Conservation (phyloP, 495 filamentous ascomycete genomes). For the Lentithecium fluviatile region DNA sequence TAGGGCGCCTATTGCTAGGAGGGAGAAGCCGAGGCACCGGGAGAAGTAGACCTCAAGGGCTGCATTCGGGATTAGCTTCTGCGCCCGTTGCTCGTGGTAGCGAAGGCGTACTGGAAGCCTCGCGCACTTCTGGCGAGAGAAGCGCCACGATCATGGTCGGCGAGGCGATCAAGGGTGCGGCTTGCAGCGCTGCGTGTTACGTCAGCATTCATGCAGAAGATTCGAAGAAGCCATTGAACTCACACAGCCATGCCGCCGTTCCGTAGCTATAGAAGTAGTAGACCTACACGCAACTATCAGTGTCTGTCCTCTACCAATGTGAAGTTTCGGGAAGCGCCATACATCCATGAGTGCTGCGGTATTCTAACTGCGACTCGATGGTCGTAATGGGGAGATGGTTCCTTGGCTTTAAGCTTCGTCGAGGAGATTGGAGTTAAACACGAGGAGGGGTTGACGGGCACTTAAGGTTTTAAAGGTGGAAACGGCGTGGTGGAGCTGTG, state of each 20-base stretch:
- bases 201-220: background rate
- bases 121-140: constrained; percentile 57
- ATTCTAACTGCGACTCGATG: background rate
- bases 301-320: background rate
- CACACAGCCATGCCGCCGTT: constrained; percentile 62
- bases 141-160: constrained; percentile 66
- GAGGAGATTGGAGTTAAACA: background rate
- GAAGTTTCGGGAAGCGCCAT: background rate
- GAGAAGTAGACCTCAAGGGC: constrained; percentile 74
- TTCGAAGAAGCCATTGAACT: background rate
- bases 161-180: constrained; percentile 60
- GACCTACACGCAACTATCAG: constrained; percentile 46
- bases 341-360: constrained; percentile 12
- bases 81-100: background rate
- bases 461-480: no score
- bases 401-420: no score
- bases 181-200: constrained; percentile 53
- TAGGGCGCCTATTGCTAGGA: constrained; percentile 65
- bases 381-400: no score
- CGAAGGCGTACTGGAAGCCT: constrained; percentile 52
- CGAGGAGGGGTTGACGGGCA: no score
- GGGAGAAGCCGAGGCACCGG: constrained; percentile 63
- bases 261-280: constrained; percentile 66
- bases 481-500: no score
- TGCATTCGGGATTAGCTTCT: constrained; percentile 27